A percentile compares a stretch with the other conserved stretches of the same genome.
Conservation (phyloP, 805 yeast species). For the Wickerhamomyces pijperi region DNA sequence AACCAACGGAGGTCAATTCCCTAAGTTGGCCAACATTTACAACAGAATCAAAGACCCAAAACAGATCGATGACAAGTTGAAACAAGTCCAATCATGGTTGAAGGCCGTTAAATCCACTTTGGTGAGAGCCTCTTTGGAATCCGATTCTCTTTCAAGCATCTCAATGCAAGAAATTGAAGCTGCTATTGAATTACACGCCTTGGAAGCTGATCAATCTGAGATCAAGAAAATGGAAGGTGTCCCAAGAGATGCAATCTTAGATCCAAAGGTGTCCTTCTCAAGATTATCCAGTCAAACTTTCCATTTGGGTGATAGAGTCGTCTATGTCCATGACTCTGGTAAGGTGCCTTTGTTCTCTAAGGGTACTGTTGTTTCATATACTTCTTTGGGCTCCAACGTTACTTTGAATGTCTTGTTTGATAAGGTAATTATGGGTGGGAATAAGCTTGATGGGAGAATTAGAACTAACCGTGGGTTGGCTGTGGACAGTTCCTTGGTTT, state of each 20-base stretch:
- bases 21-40: constrained; percentile 20
- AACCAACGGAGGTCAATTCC: constrained; percentile 17
- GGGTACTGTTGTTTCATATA: constrained; percentile 83
- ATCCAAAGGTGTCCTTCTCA: constrained; percentile 63
- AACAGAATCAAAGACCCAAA: constrained; percentile 23
- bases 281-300: constrained; percentile 67
- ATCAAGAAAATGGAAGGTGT: constrained; percentile 63
- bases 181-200: constrained; percentile 34
- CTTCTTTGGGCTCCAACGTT: constrained; percentile 38
- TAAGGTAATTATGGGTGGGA: constrained; percentile 71
- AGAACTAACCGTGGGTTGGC: constrained; percentile 72
- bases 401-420: constrained; percentile 79
- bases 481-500: constrained; percentile 68
- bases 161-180: constrained; percentile 61
- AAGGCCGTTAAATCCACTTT: constrained; percentile 42
- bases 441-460: constrained; percentile 67
- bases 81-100: constrained; percentile 28
- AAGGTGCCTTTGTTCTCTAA: constrained; percentile 78
- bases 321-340: constrained; percentile 77
- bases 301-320: constrained; percentile 80
- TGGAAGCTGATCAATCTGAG: constrained; percentile 32
- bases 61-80: constrained; percentile 18
- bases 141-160: constrained; percentile 63
- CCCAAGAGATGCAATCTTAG: constrained; percentile 73
- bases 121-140: constrained; percentile 58